phyloP scores from a whole-genome alignment of 176 grass and related monocot species.

The Elaeis guineensis region DNA sequence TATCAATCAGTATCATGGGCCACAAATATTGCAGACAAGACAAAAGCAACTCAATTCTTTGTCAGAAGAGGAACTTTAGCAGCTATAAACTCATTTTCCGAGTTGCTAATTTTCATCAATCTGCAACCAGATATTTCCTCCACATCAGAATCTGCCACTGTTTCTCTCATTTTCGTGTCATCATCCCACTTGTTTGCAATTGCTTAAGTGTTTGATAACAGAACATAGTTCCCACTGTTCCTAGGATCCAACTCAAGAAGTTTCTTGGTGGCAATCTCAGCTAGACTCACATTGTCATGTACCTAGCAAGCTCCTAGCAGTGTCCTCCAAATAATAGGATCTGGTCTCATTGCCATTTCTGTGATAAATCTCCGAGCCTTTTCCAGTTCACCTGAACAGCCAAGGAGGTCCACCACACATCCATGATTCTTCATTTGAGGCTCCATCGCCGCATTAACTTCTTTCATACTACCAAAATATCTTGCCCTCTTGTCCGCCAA shows the following conservation, averaged over 20 bases:
- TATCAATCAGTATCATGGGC: no score
- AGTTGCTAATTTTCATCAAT: conserved; percentile 9
- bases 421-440: conserved; percentile 47
- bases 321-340: conserved; percentile 46
- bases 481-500: conserved; percentile 28
- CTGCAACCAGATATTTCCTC: conserved; percentile 34
- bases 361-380: conserved; percentile 28
- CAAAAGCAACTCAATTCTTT: no score
- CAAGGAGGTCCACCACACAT: conserved; percentile 34
- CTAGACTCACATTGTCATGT: conserved; percentile 27
- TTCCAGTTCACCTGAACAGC: conserved; percentile 27
- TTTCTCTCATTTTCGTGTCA: conserved; percentile 22
- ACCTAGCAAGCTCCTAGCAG: conserved; percentile 31
- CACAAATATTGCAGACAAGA: no score
- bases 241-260: conserved; percentile 27
- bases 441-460: conserved; percentile 16
- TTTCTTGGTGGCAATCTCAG: conserved; percentile 29
- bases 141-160: conserved; percentile 21
- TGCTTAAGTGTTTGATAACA: conserved; percentile 37
- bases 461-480: conserved; percentile 42
- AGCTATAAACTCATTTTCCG: background rate
- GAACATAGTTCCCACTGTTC: conserved; percentile 28
- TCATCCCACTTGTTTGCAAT: conserved; percentile 33
- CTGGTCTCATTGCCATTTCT: conserved; percentile 29
- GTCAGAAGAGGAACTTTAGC: background rate